Evolutionary conservation across 768 basidiomycete genomes (phyloP).

Genomic region (Phylloporus sp.): DNA sequence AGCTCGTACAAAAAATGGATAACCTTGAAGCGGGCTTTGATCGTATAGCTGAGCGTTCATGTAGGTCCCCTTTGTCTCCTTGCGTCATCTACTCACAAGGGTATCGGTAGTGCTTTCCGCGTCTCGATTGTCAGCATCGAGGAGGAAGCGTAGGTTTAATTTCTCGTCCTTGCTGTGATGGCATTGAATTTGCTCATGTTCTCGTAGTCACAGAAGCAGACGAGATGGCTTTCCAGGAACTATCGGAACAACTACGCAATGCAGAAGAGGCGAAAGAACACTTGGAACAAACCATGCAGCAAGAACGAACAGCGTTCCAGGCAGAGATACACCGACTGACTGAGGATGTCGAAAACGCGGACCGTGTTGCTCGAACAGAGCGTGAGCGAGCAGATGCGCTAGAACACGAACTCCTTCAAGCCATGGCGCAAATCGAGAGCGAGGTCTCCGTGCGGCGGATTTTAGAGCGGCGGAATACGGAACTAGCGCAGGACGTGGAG

Average conservation of each 20-base stretch:
- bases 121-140: constrained; percentile 64
- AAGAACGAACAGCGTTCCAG: constrained; percentile 53
- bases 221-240: constrained; percentile 69
- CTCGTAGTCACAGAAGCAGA: constrained; percentile 65
- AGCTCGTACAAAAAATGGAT: constrained; percentile 74
- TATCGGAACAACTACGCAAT: constrained; percentile 62
- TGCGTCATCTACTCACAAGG: constrained; percentile 1
- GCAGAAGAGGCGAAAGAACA: constrained; percentile 53
- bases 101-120: constrained; percentile 62
- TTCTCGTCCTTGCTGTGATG: not conserved
- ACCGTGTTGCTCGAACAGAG: constrained; percentile 39
- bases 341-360: constrained; percentile 38
- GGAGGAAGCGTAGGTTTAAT: constrained; percentile 61
- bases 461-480: constrained; percentile 60
- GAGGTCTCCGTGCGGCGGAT: constrained; percentile 59
- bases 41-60: constrained; percentile 76
- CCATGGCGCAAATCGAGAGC: constrained; percentile 58
- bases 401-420: constrained; percentile 63
- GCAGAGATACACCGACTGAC: constrained; percentile 56
- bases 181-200: constrained; percentile 8
- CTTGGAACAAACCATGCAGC: constrained; percentile 55
- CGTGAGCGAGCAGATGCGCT: constrained; percentile 51
- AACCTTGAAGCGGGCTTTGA: constrained; percentile 78
- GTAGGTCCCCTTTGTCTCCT: constrained; percentile 40
- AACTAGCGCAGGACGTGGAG: constrained; percentile 54